Conservation (phyloP, 148 eudicot species). For the Rhododendron kiyosumense region DNA sequence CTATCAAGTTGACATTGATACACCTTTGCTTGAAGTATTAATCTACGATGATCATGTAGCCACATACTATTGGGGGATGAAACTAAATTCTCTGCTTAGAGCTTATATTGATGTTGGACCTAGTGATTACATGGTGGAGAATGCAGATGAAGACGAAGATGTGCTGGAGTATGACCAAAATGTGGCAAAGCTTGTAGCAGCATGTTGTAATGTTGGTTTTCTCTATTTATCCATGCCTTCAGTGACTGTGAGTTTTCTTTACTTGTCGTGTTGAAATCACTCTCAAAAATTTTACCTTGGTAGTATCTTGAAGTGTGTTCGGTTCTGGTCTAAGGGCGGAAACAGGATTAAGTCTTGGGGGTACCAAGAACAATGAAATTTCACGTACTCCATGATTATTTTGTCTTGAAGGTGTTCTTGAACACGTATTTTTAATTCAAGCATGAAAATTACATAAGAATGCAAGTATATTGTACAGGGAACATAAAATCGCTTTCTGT, state of each 20-base stretch:
- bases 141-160: not conserved
- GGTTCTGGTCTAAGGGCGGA: not conserved
- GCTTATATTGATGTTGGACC: slow-evolving; percentile 5
- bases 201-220: not conserved
- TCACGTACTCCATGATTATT: not conserved
- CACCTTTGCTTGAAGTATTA: not conserved
- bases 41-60: not conserved
- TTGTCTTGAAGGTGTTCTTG: not conserved
- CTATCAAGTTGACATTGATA: not conserved
- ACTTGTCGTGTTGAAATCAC: not conserved
- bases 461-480: not conserved
- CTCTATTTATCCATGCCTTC: not conserved
- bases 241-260: not conserved
- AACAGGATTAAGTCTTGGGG: not conserved
- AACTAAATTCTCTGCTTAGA: not conserved
- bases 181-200: not conserved
- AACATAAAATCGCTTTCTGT: too few species aligned
- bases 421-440: not conserved
- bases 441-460: not conserved
- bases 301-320: not conserved
- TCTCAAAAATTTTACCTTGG: not conserved
- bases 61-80: not conserved
- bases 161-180: not conserved
- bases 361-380: not conserved
- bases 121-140: not conserved